These are phyloP conservation scores for Taphrina flavorubra DNA, from an alignment of 1,139 yeast species.

Conservation along the genomic window DNA sequence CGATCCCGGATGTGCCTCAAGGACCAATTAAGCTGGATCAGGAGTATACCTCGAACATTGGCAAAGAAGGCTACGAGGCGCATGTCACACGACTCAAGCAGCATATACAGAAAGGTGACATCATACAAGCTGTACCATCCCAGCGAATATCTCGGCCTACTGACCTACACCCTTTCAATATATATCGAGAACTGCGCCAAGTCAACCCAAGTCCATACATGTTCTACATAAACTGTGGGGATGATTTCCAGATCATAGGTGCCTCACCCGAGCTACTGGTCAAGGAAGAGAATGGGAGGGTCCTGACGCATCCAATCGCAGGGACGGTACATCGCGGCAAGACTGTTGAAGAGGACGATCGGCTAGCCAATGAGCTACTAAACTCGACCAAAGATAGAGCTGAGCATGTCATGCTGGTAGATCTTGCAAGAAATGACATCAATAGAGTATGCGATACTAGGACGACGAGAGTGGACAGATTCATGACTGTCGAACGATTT, in stretches of 20 bases:
- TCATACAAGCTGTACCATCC: slow-evolving; percentile 96
- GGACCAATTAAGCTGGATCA: slow-evolving; percentile 68
- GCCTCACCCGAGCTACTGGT: slow-evolving; percentile 96
- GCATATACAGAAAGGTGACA: slow-evolving; percentile 88
- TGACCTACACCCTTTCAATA: slow-evolving; percentile 91
- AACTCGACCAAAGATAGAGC: slow-evolving; percentile 91
- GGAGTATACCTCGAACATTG: slow-evolving; percentile 81
- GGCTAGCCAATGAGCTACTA: slow-evolving; percentile 72
- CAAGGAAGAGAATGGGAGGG: slow-evolving; percentile 72
- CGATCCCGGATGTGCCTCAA: slow-evolving; percentile 66
- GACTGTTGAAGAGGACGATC: slow-evolving; percentile 89
- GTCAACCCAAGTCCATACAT: slow-evolving; percentile 97
- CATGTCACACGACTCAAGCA: slow-evolving; percentile 76
- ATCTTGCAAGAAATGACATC: slow-evolving; percentile 92
- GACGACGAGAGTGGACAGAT: slow-evolving; percentile 82
- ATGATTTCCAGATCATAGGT: slow-evolving; percentile 85
- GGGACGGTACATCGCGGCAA: slow-evolving; percentile 92
- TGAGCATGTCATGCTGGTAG: slow-evolving; percentile 97
- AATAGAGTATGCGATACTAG: slow-evolving; percentile 90
- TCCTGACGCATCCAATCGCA: slow-evolving; percentile 95
- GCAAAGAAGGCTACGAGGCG: slow-evolving; percentile 86
- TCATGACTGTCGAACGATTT: slow-evolving; percentile 87
- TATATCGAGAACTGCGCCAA: slow-evolving; percentile 89
- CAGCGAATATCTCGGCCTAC: slow-evolving; percentile 96
- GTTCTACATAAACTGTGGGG: slow-evolving; percentile 88